phyloP scores from a whole-genome alignment of 768 basidiomycete genomes.

The Coprinopsis marcescibilis region DNA sequence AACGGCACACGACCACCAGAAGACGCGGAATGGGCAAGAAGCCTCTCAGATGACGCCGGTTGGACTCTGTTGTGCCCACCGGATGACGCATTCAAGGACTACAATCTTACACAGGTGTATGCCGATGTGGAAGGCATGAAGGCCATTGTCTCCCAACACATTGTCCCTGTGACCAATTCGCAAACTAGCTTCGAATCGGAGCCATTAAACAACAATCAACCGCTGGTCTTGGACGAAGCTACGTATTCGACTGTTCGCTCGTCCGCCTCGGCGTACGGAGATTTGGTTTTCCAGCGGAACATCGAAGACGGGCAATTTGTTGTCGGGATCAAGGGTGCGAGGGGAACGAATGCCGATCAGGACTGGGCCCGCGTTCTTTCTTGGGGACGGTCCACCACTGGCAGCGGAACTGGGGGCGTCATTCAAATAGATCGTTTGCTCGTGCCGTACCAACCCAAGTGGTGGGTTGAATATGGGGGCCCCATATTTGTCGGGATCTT shows the following conservation, averaged over 20 bases:
- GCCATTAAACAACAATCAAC: conserved; percentile 60
- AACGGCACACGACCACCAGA: conserved; percentile 79
- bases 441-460: conserved; percentile 79
- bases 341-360: conserved; percentile 53
- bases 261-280: conserved; percentile 60
- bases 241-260: conserved; percentile 80
- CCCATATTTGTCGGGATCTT: conserved; percentile 56
- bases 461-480: conserved; percentile 75
- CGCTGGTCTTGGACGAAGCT: conserved; percentile 65
- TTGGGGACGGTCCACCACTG: conserved; percentile 75
- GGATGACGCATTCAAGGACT: conserved; percentile 84
- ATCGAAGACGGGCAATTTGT: conserved; percentile 50
- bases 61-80: conserved; percentile 92
- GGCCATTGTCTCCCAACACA: conserved; percentile 68
- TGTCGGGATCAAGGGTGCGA: conserved; percentile 69
- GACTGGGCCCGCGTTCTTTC: conserved; percentile 63
- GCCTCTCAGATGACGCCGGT: conserved; percentile 41
- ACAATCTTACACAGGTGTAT: conserved; percentile 75
- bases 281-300: conserved; percentile 66
- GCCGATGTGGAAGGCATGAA: conserved; percentile 48
- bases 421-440: conserved; percentile 82
- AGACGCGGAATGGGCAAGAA: conserved; percentile 58
- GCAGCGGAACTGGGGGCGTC: conserved; percentile 77
- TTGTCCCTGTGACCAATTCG: conserved; percentile 46
- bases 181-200: conserved; percentile 19